Evolutionary conservation across 345 rosid genomes (phyloP), one percentile per base, ranked within the genome.

Genomic region (Salix exigua): DNA sequence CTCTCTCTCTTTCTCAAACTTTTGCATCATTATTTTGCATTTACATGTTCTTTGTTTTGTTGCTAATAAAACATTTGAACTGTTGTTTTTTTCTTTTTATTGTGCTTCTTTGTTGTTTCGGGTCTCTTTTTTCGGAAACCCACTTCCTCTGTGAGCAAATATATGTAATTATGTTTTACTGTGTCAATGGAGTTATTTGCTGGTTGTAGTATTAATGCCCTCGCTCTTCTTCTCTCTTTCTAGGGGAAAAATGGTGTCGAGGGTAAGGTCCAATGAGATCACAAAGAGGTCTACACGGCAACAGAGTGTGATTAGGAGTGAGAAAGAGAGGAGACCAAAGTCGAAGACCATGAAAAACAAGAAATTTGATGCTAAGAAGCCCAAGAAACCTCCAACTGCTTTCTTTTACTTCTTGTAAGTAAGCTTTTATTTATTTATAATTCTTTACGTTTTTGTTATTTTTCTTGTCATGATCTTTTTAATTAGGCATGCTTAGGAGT

Each of bases 321-420:
- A 63, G 23, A 77, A 76, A 66, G 77, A 77, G 70, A 63, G 74
- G 82, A 80, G 69, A 44, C 70, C 73, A 71, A 79, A 74, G 80
- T 58, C 66, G 78, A 88, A 84, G 73, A 68, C 82, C 38, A 85
- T 84, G 83, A 86, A 87, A 75, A 44, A 37, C 2, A 23, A 8
- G 69, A 88, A 88, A 84, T 16, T 80, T 33, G 91, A 89, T 50
- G 83, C 88, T 65, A 85, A 86, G 80, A 92, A 77, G 84, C 98
- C 98, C 2, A 94, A 94, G 88, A 92, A 94, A 78, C 97, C 97
- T 61, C 91, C 97, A 11, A 94, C 97, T 72, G 97, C 95, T 50
- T 94, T 94, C 84, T 94, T 94, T 86, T 94, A 62, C 81, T 94
- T 88, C 88, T 79, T 94, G 98, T 91, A 85, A 25, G 92, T 78